Base-by-base conservation (phyloP, 768 basidiomycete genomes). In the Suillus plorans region DNA sequence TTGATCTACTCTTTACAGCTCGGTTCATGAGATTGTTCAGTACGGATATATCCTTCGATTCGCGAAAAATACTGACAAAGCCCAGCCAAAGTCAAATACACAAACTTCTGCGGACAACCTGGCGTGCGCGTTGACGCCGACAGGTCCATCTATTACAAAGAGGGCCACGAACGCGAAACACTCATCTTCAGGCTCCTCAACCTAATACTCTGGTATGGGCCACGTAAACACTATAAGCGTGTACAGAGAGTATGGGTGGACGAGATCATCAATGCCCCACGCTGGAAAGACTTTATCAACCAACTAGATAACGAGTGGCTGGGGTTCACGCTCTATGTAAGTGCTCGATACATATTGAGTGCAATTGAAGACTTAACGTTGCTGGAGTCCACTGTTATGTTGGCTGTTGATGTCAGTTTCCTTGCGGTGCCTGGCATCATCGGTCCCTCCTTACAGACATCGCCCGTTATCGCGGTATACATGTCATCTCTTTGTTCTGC, bases 391-490 rank as follows among this genome's bases (percentile, higher is more conserved):
- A 84, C 82, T 3, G 82, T 86, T 16, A 72, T 87, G 55, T 71
- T 86, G 7, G 81, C 81, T n/a, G 82, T 83, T 2, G 85, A 86
- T 61, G 81, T 88, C 2, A 81, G 81, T 0, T 85, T 86, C 68
- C 70, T 88, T 13, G 80, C 83, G 10, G 85, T 86, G 25, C 81
- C 81, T 28, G 75, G 75, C 47, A 76, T 82, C 55, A 78, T 50
- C 10, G 10, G 22, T 18, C 6, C 34, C 34, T 18, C 53, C n/a
- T 34, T 18, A 39, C 64, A 47, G 49, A 57, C 57, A 73, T 10
- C 74, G 65, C 5, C 52, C 68, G 2, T 70, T 44, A 74, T 81
- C 13, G 69, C 78, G 8, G 76, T 76, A 63, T 82, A 80, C 52
- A 61, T 79, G 12, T 83, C 82, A 0, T 74, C 74, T 10, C 60